phyloP scores from a whole-genome alignment of 2,329 filamentous ascomycete genomes.

The Balansia obtecta region DNA sequence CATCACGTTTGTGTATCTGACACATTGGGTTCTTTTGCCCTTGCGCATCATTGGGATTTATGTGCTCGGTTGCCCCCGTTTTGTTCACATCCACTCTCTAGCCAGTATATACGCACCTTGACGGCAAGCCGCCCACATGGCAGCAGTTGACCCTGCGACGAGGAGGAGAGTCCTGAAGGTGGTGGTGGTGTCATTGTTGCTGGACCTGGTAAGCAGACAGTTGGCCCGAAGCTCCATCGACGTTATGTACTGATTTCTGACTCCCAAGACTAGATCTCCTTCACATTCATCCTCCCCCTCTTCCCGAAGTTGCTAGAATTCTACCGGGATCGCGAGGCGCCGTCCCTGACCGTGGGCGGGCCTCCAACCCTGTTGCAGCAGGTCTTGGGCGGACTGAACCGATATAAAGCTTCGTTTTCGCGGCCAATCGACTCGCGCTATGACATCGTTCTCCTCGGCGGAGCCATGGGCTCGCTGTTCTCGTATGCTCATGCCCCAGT shows the following conservation, averaged over 20 bases:
- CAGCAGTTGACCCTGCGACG: slow-evolving; percentile 36
- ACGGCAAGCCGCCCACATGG: slow-evolving; percentile 20
- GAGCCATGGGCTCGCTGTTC: slow-evolving; percentile 87
- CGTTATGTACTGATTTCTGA: not conserved
- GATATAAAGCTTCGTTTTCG: slow-evolving; percentile 89
- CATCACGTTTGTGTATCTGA: not conserved
- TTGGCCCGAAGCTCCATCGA: not conserved
- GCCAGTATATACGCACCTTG: not conserved
- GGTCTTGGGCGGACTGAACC: slow-evolving; percentile 72
- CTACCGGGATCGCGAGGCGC: slow-evolving; percentile 75
- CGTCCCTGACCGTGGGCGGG: slow-evolving; percentile 29
- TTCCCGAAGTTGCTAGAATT: slow-evolving; percentile 94
- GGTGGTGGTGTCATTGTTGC: slow-evolving; percentile 75
- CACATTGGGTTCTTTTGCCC: not conserved
- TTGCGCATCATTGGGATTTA: not conserved
- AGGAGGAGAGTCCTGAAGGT: slow-evolving; percentile 78
- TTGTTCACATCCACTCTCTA: not conserved
- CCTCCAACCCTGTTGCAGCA: slow-evolving; percentile 60
- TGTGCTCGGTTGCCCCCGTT: not conserved
- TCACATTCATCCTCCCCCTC: slow-evolving; percentile 94
- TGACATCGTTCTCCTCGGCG: slow-evolving; percentile 90
- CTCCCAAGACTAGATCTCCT: slow-evolving; percentile 59
- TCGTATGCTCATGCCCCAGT: slow-evolving; percentile 29
- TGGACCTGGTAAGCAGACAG: slow-evolving; percentile 59
- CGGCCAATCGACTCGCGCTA: slow-evolving; percentile 91